These are phyloP conservation scores for Massariosphaeria phaeospora DNA, from an alignment of 495 filamentous ascomycete species.

Conservation along the genomic window DNA sequence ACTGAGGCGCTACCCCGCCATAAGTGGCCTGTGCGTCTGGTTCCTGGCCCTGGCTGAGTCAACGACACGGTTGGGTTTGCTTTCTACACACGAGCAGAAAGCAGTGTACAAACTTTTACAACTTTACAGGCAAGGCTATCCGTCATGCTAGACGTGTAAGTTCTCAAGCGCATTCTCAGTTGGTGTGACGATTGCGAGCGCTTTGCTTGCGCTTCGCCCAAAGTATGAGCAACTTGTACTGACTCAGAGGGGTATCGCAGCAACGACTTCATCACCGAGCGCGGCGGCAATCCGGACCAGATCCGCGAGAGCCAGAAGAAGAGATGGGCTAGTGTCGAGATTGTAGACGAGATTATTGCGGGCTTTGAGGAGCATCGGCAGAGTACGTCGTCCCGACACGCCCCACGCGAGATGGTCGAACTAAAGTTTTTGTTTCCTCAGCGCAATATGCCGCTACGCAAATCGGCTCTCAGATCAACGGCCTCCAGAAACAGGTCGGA, in stretches of 20 bases:
- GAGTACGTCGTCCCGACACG: constrained; percentile 49
- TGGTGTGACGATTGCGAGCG: no score
- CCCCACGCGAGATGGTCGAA: background rate
- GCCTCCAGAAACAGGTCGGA: constrained; percentile 81
- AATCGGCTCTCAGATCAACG: constrained; percentile 74
- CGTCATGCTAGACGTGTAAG: constrained; percentile 28
- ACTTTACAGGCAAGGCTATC: background rate
- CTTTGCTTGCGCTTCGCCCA: background rate
- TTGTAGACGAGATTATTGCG: constrained; percentile 83
- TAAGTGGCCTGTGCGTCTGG: no score
- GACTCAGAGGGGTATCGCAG: constrained; percentile 39
- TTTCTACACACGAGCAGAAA: no score
- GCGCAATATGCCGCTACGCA: constrained; percentile 76
- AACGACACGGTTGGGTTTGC: no score
- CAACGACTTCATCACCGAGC: constrained; percentile 74
- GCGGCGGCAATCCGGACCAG: constrained; percentile 80
- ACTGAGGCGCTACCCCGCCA: no score
- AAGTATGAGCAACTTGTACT: constrained; percentile 2
- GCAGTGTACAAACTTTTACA: no score
- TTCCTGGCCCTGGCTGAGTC: no score
- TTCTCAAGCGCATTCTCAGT: no score
- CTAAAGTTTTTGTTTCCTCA: constrained; percentile 31
- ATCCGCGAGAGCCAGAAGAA: constrained; percentile 85
- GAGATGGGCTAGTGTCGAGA: constrained; percentile 70
- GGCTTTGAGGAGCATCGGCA: constrained; percentile 81